Percentiles rank a stretch among this genome's conserved stretches.
Conservation (phyloP, 495 filamentous ascomycete genomes). For the Aspergillus asperescens region DNA sequence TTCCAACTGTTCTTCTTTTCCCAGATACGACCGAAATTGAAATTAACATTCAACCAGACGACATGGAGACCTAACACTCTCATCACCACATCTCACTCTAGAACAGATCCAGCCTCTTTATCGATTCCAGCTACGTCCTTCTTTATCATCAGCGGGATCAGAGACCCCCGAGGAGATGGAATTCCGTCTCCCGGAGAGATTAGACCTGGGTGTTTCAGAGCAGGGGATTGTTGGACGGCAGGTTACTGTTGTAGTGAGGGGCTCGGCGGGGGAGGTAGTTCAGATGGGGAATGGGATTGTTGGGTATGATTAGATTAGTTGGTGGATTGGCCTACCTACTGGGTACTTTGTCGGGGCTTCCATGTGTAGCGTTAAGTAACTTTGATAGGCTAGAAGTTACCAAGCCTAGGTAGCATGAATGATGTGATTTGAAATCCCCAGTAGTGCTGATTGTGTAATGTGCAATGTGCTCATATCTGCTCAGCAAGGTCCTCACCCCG, state of each 20-base stretch:
- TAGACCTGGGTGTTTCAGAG: constrained; percentile 50
- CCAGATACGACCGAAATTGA: constrained; percentile 11
- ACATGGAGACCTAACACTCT: constrained; percentile 33
- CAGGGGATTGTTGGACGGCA: constrained; percentile 38
- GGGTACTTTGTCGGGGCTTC: no score
- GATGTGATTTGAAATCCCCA: neutral
- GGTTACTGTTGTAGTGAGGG: constrained; percentile 29
- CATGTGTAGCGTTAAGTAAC: no score
- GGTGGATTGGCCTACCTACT: constrained; percentile 5
- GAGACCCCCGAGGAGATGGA: constrained; percentile 28
- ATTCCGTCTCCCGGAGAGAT: constrained; percentile 50
- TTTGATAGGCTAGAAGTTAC: neutral
- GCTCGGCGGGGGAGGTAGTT: constrained; percentile 15
- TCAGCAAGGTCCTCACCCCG: constrained; percentile 17
- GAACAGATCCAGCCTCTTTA: neutral
- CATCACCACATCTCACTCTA: neutral
- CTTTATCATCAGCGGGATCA: neutral
- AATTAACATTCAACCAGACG: no score
- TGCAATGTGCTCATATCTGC: constrained; percentile 17
- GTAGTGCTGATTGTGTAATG: no score
- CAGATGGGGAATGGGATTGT: constrained; percentile 35
- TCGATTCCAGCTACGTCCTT: constrained; percentile 18
- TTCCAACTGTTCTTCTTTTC: neutral
- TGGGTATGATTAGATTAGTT: constrained; percentile 36
- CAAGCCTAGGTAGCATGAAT: no score